Base-by-base conservation (phyloP, 1,139 yeast genomes). In the Kodamaea fungicola region DNA sequence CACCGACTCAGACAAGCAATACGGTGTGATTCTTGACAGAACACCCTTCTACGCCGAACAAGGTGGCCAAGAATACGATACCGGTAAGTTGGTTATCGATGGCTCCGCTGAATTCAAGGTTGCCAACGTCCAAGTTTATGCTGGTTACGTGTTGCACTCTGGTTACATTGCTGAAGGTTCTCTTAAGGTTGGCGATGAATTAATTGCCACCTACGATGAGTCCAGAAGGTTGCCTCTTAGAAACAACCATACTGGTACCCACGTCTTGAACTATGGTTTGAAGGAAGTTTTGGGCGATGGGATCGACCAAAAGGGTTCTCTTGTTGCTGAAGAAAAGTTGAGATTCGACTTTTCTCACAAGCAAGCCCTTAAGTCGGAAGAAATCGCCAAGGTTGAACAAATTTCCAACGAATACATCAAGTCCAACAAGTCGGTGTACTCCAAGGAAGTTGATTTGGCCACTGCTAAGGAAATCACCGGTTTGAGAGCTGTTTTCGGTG, bases 161-260 rank as follows among this genome's bases (percentile, higher is more conserved):
- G 99, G 99, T 55, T 70, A 68, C 51, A 59, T 90, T 44, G 76
- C 71, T 41, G 95, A 90, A 61, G 98, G 98, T 44, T 48, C 67
- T 25, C 67, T 94, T 46, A 63, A 68, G 38, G 78, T 83, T 35
- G 80, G 78, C 40, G 92, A 84, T 53, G 67, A 69, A 33, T 81
- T 90, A 32, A 84, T 87, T 62, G 95, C 95, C 27, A 83, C 90
- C 39, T 89, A 83, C 57, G 96, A 92, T 54, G 97, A 88, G 58
- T 74, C 84, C 52, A 85, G 98, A 62, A 86, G 99, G 69, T 84
- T 92, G 87, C 96, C 97, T 44, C 83, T 94, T 51, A 84, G 95
- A 71, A 89, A 90, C 69, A 92, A 92, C 73, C 99, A 92, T 67
- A 92, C 98, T 30, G 97, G 97, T 71, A 92, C 99, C 9, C 99